Evolutionary conservation across 2,329 filamentous ascomycete species (phyloP).

Genomic region (Talaromyces sp.): DNA sequence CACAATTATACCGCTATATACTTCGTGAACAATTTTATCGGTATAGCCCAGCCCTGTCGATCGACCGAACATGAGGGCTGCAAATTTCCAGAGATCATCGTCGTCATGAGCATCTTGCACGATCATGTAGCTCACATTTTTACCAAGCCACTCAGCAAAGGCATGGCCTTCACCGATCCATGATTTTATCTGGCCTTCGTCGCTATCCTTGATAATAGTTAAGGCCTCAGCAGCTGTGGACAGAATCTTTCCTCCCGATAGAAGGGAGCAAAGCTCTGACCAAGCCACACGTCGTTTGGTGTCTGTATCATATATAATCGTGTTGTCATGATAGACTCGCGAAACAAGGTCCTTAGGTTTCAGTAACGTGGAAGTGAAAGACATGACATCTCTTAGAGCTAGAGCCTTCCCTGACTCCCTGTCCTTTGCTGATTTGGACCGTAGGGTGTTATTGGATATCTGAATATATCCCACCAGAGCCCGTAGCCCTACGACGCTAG

Average conservation of each 20-base stretch:
- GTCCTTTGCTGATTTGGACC: slow-evolving; percentile 26
- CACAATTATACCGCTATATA: slow-evolving; percentile 39
- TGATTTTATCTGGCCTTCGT: slow-evolving; percentile 25
- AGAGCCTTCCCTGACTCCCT: slow-evolving; percentile 35
- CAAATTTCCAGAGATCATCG: slow-evolving; percentile 31
- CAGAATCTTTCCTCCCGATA: slow-evolving; percentile 60
- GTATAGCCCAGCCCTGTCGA: slow-evolving; percentile 69
- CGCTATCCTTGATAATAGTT: slow-evolving; percentile 33
- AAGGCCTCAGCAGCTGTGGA: slow-evolving; percentile 57
- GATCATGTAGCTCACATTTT: slow-evolving; percentile 53
- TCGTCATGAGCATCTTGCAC: slow-evolving; percentile 41
- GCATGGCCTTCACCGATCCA: slow-evolving; percentile 65
- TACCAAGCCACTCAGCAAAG: slow-evolving; percentile 70
- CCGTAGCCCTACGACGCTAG: slow-evolving; percentile 73
- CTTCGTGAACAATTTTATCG: slow-evolving; percentile 51
- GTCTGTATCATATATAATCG: slow-evolving; percentile 36
- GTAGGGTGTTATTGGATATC: slow-evolving; percentile 48
- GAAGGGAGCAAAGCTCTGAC: slow-evolving; percentile 60
- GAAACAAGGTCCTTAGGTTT: slow-evolving; percentile 42
- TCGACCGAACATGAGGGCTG: slow-evolving; percentile 53
- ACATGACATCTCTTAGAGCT: slow-evolving; percentile 35
- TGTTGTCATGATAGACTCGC: slow-evolving; percentile 47
- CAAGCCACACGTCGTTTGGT: slow-evolving; percentile 55
- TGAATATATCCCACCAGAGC: slow-evolving; percentile 70
- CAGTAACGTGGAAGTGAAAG: slow-evolving; percentile 42